phyloP scores from a whole-genome alignment of 2,329 filamentous ascomycete genomes.

The Beauveria medogensis region DNA sequence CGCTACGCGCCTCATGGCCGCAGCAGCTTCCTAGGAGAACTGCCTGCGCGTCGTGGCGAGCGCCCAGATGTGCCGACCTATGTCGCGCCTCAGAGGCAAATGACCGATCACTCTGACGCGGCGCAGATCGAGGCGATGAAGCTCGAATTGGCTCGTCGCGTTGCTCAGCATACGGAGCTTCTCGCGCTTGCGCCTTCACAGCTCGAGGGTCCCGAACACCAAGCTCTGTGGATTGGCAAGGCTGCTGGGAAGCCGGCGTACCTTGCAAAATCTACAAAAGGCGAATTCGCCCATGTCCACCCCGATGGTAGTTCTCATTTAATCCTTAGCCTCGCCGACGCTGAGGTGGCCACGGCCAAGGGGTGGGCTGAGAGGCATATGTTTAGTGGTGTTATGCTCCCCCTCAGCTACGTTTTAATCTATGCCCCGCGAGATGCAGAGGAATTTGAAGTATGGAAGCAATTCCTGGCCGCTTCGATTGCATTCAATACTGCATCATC shows the following conservation, averaged over 20 bases:
- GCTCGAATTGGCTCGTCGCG: constrained; percentile 18
- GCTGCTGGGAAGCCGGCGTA: constrained; percentile 3
- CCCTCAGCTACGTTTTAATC: constrained; percentile 30
- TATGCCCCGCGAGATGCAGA: constrained; percentile 31
- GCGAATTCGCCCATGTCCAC: constrained; percentile 32
- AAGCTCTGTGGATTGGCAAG: constrained; percentile 8
- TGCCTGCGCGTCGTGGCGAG: constrained; percentile 16
- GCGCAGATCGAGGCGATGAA: constrained; percentile 17
- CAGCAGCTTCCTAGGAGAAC: constrained; percentile 15
- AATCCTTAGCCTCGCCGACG: constrained; percentile 29
- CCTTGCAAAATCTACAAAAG: constrained; percentile 12
- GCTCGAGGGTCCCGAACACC: constrained; percentile 6
- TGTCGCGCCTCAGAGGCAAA: constrained; percentile 32
- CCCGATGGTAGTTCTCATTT: constrained; percentile 31
- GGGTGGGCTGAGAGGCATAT: constrained; percentile 34
- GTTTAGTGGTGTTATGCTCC: constrained; percentile 19
- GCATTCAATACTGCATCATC: constrained; percentile 13
- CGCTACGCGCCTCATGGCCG: constrained; percentile 20
- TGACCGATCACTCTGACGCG: constrained; percentile 16
- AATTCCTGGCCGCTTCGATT: constrained; percentile 15
- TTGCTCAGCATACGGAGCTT: background rate
- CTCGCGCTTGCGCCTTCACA: background rate
- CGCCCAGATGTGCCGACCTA: constrained; percentile 27
- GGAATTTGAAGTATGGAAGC: constrained; percentile 24
- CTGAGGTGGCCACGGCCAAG: constrained; percentile 23